These are phyloP conservation scores for Globisporangium megalacanthum DNA, from an alignment of 352 stramenopile species.

Conservation along the genomic window DNA sequence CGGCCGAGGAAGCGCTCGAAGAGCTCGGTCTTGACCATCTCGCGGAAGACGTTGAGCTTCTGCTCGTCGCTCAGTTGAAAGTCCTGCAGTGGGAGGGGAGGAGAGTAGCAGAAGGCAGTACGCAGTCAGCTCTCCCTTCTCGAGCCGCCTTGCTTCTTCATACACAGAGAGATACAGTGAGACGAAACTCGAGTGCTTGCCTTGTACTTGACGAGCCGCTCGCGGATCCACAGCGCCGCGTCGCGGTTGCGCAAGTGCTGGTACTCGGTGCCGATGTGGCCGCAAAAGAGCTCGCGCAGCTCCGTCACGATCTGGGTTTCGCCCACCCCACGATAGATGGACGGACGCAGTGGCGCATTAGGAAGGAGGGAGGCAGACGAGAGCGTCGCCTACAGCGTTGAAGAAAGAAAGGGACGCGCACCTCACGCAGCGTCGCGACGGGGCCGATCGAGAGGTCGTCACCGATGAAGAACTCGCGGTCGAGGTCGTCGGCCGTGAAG, in stretches of 20 bases:
- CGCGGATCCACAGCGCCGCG: constrained; percentile 78
- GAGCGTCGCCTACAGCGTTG: too few relatives aligned
- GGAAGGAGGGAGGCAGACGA: too few relatives aligned
- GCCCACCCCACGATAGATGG: too few relatives aligned
- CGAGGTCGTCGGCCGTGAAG: constrained; percentile 87
- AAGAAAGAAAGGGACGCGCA: constrained; percentile 7
- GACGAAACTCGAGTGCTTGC: background rate
- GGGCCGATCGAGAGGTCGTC: constrained; percentile 82
- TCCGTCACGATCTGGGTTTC: constrained; percentile 86
- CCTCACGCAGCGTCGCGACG: constrained; percentile 68
- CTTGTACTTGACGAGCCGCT: constrained; percentile 63
- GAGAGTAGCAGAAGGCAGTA: background rate
- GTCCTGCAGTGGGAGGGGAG: constrained; percentile 16
- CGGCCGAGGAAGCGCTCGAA: constrained; percentile 98
- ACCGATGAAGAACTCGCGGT: constrained; percentile 91
- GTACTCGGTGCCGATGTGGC: constrained; percentile 97
- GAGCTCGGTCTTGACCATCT: constrained; percentile 94
- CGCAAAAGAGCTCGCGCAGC: constrained; percentile 95
- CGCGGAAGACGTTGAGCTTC: constrained; percentile 92
- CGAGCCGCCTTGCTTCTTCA: background rate
- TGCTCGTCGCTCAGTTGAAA: constrained; percentile 70
- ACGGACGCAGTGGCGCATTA: too few relatives aligned
- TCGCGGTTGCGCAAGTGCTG: constrained; percentile 96
- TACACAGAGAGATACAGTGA: constrained; percentile 1
- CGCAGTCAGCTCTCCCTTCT: too few relatives aligned